phyloP scores from a whole-genome alignment of 371 early-diverging fungal genomes.

The Lichtheimia hyalospora region DNA sequence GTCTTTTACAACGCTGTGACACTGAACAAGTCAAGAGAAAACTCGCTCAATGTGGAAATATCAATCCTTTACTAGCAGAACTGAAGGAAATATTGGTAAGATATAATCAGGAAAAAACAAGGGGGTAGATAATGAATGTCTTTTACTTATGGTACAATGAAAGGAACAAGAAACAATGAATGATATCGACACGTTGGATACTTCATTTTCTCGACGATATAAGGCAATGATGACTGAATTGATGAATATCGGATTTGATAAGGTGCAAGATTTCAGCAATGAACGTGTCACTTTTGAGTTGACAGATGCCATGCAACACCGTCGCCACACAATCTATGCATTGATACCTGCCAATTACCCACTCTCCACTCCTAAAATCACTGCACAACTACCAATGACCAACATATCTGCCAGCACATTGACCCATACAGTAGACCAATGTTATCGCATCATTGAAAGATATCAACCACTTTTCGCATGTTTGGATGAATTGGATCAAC shows the following conservation, averaged over 20 bases:
- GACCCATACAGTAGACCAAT: neutral
- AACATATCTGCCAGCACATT: constrained; percentile 5
- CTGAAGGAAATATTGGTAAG: constrained; percentile 36
- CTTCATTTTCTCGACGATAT: constrained; percentile 14
- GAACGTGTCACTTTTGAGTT: constrained; percentile 15
- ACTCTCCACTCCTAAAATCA: constrained; percentile 9
- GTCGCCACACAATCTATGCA: constrained; percentile 17
- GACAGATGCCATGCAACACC: neutral
- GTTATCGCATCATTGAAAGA: neutral
- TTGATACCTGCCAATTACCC: constrained; percentile 24
- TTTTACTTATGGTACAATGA: neutral
- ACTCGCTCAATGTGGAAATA: constrained; percentile 24
- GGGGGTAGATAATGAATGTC: neutral
- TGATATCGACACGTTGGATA: neutral
- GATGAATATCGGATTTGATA: constrained; percentile 23
- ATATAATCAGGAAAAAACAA: neutral
- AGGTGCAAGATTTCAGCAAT: constrained; percentile 17
- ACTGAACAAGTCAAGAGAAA: constrained; percentile 5
- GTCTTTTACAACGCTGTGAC: constrained; percentile 15
- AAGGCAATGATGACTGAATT: constrained; percentile 19
- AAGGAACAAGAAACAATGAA: neutral
- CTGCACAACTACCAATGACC: constrained; percentile 15
- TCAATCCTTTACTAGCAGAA: constrained; percentile 31
- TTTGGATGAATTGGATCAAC: constrained; percentile 41
- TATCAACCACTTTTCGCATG: constrained; percentile 16